Evolutionary conservation across 2,329 filamentous ascomycete species (phyloP).

Genomic region (Albifimbria verrucaria): DNA sequence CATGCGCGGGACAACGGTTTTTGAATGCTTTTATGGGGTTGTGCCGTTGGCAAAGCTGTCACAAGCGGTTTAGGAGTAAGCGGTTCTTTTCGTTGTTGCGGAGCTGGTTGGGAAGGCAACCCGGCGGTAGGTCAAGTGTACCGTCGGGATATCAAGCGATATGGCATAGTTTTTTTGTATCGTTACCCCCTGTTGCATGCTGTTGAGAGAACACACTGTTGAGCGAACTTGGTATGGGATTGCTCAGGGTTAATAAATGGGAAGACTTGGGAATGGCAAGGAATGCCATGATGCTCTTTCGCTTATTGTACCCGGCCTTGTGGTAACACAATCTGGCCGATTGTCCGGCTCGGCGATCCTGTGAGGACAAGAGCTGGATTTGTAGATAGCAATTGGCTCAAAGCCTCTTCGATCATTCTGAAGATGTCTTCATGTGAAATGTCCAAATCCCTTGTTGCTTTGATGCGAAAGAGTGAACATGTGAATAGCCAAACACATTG

Average conservation of each 20-base stretch:
- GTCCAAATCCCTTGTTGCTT: too few species aligned
- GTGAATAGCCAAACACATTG: too few species aligned
- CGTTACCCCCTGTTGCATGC: background rate
- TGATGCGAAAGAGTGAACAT: too few species aligned
- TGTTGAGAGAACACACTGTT: background rate
- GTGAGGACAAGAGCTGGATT: too few species aligned
- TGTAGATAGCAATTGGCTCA: background rate
- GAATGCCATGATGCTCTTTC: background rate
- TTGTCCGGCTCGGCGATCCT: too few species aligned
- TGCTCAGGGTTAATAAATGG: background rate
- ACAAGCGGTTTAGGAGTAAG: background rate
- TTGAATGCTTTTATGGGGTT: too few species aligned
- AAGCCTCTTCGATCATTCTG: background rate
- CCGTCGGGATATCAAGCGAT: background rate
- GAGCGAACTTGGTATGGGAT: background rate
- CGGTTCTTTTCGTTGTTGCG: background rate
- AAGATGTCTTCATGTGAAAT: too few species aligned
- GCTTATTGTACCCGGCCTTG: background rate
- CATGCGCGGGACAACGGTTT: too few species aligned
- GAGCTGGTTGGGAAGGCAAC: background rate
- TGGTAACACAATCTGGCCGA: too few species aligned
- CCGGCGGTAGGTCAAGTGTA: background rate
- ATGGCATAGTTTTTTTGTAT: background rate
- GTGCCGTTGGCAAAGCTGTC: too few species aligned
- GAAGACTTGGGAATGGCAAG: background rate